phyloP scores from a whole-genome alignment of 2,329 filamentous ascomycete species.

The Fusarium vanettenii region DNA sequence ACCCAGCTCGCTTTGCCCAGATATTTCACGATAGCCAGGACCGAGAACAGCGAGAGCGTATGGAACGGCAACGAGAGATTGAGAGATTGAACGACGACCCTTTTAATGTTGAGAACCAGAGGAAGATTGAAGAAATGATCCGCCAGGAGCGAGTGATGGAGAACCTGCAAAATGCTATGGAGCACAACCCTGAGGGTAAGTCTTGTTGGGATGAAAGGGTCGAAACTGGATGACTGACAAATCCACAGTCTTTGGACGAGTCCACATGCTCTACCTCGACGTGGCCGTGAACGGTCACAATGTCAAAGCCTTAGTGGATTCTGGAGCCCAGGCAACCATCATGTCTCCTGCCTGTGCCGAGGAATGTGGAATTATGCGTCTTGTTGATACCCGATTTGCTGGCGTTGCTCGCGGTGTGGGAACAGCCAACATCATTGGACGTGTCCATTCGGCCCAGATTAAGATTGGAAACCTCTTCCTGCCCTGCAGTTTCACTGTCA shows the following conservation, averaged over 20 bases:
- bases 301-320: conserved; percentile 97
- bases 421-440: conserved; percentile 92
- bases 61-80: conserved; percentile 84
- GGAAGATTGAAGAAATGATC: conserved; percentile 96
- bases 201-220: background rate
- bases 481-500: conserved; percentile 97
- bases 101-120: conserved; percentile 92
- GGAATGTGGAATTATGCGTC: conserved; percentile 92
- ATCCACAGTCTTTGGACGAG: conserved; percentile 83
- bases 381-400: conserved; percentile 92
- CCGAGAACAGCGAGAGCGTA: conserved; percentile 77
- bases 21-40: conserved; percentile 76
- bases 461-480: conserved; percentile 89
- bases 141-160: conserved; percentile 93
- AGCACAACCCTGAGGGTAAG: conserved; percentile 95
- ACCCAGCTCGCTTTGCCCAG: conserved; percentile 80
- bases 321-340: conserved; percentile 96
- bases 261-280: conserved; percentile 96
- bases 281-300: conserved; percentile 93
- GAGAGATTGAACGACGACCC: conserved; percentile 90
- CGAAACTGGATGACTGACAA: conserved; percentile 8
- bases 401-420: conserved; percentile 94
- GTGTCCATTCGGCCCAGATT: conserved; percentile 95
- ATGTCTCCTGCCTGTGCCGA: conserved; percentile 97
- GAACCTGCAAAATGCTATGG: conserved; percentile 95